Conservation (phyloP, 1,139 yeast genomes). For the Magnusiomyces suaveolens region DNA sequence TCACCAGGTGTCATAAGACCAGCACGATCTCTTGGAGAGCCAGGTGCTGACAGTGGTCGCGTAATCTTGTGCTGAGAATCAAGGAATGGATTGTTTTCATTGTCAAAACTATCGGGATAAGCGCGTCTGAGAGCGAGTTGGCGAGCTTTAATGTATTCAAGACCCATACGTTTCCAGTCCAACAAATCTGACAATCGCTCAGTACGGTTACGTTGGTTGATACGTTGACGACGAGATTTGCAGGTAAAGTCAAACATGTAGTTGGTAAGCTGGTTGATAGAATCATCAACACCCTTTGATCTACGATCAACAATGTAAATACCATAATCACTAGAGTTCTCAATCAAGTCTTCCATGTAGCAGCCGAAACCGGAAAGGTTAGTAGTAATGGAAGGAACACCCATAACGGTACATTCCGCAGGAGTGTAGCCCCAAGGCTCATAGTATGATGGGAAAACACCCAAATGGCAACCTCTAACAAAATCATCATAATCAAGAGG, state of each 20-base stretch:
- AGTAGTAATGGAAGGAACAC: constrained; percentile 94
- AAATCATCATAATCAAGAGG: constrained; percentile 94
- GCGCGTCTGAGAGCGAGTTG: constrained; percentile 87
- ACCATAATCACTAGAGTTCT: constrained; percentile 90
- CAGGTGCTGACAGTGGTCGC: constrained; percentile 90
- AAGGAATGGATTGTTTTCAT: constrained; percentile 43
- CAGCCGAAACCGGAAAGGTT: constrained; percentile 96
- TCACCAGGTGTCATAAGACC: constrained; percentile 96
- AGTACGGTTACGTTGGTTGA: constrained; percentile 94
- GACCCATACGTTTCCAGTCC: constrained; percentile 98
- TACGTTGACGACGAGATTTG: constrained; percentile 92
- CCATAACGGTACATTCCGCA: constrained; percentile 99
- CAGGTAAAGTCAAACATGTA: constrained; percentile 83
- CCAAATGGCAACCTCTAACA: constrained; percentile 95
- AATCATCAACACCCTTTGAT: constrained; percentile 86
- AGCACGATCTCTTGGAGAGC: constrained; percentile 60
- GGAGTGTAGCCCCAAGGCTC: constrained; percentile 99
- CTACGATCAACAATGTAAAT: constrained; percentile 95
- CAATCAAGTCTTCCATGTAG: constrained; percentile 95
- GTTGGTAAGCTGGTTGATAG: constrained; percentile 80
- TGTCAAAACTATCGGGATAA: constrained; percentile 70
- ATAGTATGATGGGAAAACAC: constrained; percentile 96
- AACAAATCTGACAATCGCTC: constrained; percentile 85
- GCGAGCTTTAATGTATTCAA: constrained; percentile 91
- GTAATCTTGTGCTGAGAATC: constrained; percentile 52